These are phyloP conservation scores for Alisma plantagoaquatica DNA, from an alignment of 106 monocot species.

Conservation along the genomic window DNA sequence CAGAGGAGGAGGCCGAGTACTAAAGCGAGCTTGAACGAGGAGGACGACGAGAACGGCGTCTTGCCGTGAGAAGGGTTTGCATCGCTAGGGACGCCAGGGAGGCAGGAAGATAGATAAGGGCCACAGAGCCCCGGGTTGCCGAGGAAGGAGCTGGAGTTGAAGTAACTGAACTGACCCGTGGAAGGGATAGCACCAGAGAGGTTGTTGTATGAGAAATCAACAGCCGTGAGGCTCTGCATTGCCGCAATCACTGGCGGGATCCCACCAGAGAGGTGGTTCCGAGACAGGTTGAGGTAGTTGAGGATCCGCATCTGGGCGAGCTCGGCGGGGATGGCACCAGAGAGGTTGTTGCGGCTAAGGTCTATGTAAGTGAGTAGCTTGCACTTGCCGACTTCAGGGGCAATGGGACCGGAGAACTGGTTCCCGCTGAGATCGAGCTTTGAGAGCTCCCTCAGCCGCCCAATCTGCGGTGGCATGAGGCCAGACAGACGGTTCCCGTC, in stretches of 20 bases:
- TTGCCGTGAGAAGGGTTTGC: too few relatives aligned
- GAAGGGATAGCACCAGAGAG: conserved; percentile 53
- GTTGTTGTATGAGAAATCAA: conserved; percentile 72
- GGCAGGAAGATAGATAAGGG: conserved; percentile 43
- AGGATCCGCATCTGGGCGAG: conserved; percentile 49
- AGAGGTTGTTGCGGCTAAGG: conserved; percentile 38
- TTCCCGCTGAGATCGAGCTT: conserved; percentile 48
- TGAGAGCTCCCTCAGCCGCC: conserved; percentile 46
- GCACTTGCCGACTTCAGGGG: conserved; percentile 40
- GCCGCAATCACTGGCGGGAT: conserved; percentile 45
- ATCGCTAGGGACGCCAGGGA: conserved; percentile 1
- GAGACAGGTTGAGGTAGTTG: conserved; percentile 64
- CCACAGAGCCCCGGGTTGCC: conserved; percentile 67
- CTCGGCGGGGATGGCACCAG: conserved; percentile 29
- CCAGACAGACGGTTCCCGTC: conserved; percentile 53
- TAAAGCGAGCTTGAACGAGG: conserved; percentile 38
- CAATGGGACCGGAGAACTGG: conserved; percentile 23
- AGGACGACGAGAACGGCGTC: too few relatives aligned
- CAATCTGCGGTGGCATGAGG: conserved; percentile 36
- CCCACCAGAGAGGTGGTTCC: conserved; percentile 40
- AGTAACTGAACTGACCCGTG: conserved; percentile 83
- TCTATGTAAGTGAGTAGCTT: conserved; percentile 45
- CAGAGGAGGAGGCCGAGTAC: conserved; percentile 52
- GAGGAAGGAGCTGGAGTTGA: conserved; percentile 65
- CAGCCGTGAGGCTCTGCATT: conserved; percentile 72